Conservation (phyloP, 2,329 filamentous ascomycete species). For the Paraphoma sp. region DNA sequence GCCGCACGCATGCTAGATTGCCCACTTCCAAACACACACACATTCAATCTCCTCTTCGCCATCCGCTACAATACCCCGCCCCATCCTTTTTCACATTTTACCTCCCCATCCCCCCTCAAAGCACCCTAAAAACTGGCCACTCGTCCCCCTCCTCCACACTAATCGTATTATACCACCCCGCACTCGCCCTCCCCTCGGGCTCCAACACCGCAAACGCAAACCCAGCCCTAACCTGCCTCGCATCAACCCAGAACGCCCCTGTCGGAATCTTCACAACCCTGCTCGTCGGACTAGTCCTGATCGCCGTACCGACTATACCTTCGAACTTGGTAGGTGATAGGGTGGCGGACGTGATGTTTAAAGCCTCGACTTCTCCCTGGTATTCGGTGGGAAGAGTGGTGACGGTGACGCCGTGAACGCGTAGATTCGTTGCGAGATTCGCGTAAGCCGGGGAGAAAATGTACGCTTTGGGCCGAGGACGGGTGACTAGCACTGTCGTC, state of each 20-base stretch:
- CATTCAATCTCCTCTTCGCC: no score
- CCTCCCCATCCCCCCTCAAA: neutral
- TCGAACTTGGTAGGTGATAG: neutral
- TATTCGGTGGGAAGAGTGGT: neutral
- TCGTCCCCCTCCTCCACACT: constrained; percentile 26
- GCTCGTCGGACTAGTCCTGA: constrained; percentile 16
- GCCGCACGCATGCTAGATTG: no score
- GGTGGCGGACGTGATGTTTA: neutral
- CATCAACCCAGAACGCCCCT: constrained; percentile 27
- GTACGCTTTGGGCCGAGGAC: constrained; percentile 26
- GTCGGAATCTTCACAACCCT: constrained; percentile 21
- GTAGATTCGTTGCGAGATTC: constrained; percentile 23
- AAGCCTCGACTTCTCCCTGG: neutral
- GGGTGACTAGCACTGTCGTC: constrained; percentile 20
- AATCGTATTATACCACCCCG: constrained; percentile 28
- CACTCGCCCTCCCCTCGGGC: constrained; percentile 32
- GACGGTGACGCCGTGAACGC: constrained; percentile 9
- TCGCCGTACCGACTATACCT: neutral
- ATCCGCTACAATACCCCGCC: no score
- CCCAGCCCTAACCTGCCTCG: constrained; percentile 31
- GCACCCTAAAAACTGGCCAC: constrained; percentile 14
- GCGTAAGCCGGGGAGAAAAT: constrained; percentile 31
- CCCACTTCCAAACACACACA: no score
- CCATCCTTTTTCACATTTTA: neutral
- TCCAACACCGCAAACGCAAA: constrained; percentile 31